phyloP scores from a whole-genome alignment of 1,139 yeast species.

The Fermentozyma sake region DNA sequence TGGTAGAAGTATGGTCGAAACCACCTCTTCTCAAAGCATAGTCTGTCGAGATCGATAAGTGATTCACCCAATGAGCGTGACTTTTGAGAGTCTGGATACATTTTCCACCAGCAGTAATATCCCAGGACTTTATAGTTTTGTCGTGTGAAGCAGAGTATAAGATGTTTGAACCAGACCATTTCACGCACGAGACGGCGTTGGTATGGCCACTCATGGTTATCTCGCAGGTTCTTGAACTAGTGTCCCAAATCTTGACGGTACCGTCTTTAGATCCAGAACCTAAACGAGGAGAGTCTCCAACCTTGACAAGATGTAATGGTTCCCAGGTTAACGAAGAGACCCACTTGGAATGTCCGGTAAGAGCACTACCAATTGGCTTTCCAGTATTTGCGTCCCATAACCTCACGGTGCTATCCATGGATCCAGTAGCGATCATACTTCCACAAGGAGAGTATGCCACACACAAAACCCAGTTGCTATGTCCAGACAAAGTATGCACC shows the following conservation, averaged over 20 bases:
- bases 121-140: constrained; percentile 93
- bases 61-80: constrained; percentile 98
- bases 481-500: constrained; percentile 73
- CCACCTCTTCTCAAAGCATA: constrained; percentile 83
- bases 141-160: constrained; percentile 93
- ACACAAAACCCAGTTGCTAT: constrained; percentile 88
- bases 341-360: constrained; percentile 86
- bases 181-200: constrained; percentile 85
- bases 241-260: constrained; percentile 86
- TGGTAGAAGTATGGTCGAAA: constrained; percentile 47
- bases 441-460: constrained; percentile 96
- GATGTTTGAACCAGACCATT: constrained; percentile 90
- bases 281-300: constrained; percentile 64
- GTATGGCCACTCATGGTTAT: constrained; percentile 85
- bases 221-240: constrained; percentile 62
- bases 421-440: constrained; percentile 86
- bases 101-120: constrained; percentile 66
- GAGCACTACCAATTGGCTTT: constrained; percentile 64
- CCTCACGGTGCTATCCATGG: constrained; percentile 87
- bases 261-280: constrained; percentile 93
- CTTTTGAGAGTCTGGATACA: constrained; percentile 76
- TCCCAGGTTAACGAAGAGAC: constrained; percentile 91
- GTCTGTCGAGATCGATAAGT: constrained; percentile 86
- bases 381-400: constrained; percentile 80
- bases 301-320: constrained; percentile 75